These are phyloP conservation scores for Fusarium keratoplasticum DNA, from an alignment of 2,329 filamentous ascomycete species.

Conservation along the genomic window DNA sequence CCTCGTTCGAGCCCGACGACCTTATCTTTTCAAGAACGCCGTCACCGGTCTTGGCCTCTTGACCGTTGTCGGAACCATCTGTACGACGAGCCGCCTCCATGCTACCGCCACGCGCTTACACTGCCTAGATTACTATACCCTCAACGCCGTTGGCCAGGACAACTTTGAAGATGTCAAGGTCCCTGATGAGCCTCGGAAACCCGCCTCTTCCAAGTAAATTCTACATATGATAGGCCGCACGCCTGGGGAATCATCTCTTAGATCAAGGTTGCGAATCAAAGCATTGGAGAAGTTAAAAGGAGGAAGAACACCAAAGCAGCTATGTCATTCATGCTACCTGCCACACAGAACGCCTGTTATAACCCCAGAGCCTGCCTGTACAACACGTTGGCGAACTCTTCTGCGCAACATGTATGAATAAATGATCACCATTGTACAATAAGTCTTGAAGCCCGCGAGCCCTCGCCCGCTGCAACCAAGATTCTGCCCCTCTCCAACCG, in stretches of 20 bases:
- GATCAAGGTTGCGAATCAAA: background rate
- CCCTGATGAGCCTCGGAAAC: conserved; percentile 74
- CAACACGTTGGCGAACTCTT: conserved; percentile 37
- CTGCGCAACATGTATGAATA: conserved; percentile 37
- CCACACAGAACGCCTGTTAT: conserved; percentile 31
- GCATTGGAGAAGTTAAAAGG: background rate
- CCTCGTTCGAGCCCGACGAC: conserved; percentile 89
- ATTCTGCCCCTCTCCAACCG: conserved; percentile 32
- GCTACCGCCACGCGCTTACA: conserved; percentile 26
- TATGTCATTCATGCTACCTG: conserved; percentile 34
- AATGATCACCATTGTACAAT: conserved; percentile 38
- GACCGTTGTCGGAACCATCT: conserved; percentile 83
- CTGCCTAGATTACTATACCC: conserved; percentile 67
- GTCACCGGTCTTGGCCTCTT: conserved; percentile 82
- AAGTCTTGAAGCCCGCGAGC: conserved; percentile 29
- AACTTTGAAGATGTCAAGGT: conserved; percentile 96
- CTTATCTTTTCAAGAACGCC: conserved; percentile 91
- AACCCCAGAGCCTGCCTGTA: conserved; percentile 34
- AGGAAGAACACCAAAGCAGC: conserved; percentile 20
- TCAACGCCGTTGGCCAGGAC: conserved; percentile 91
- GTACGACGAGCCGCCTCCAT: conserved; percentile 69
- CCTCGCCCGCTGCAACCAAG: conserved; percentile 20
- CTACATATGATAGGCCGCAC: background rate
- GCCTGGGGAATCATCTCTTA: conserved; percentile 18
- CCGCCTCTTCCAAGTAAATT: conserved; percentile 52